Evolutionary conservation across 768 basidiomycete genomes (phyloP).

Genomic region (Leucocoprinus birnbaumii): DNA sequence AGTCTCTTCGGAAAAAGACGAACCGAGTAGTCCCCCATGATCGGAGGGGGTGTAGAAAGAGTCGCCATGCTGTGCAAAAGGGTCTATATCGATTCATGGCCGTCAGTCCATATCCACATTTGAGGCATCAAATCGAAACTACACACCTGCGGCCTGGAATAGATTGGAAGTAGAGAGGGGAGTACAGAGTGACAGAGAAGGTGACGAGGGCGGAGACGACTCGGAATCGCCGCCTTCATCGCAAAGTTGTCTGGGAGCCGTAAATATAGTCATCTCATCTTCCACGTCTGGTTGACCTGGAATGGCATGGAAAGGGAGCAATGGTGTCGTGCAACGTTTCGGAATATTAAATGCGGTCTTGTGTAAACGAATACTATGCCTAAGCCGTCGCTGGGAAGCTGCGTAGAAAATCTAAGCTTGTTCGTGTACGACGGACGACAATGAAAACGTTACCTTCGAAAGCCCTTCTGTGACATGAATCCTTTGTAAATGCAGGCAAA

Average conservation of each 20-base stretch:
- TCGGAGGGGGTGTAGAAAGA: not conserved
- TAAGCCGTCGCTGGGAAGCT: not conserved
- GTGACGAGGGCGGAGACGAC: not conserved
- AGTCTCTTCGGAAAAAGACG: not conserved
- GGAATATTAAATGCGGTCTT: not conserved
- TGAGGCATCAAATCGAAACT: not conserved
- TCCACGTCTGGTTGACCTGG: not conserved
- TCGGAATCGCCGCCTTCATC: not conserved
- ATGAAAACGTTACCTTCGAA: not conserved
- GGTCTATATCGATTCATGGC: not conserved
- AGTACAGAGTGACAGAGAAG: constrained; percentile 3
- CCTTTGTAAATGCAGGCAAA: not conserved
- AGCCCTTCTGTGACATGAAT: not conserved
- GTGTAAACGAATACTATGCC: not conserved
- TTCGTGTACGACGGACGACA: too few species aligned
- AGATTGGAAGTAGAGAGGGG: constrained; percentile 3
- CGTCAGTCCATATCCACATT: not conserved
- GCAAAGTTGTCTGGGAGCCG: not conserved
- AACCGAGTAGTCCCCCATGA: not conserved
- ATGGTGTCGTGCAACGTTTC: constrained; percentile 6
- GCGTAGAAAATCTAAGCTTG: too few species aligned
- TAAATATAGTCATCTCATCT: not conserved
- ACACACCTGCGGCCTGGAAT: constrained; percentile 1
- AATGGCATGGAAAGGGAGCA: constrained; percentile 7
- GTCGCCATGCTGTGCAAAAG: not conserved